Evolutionary conservation across 2,329 filamentous ascomycete genomes (phyloP), one percentile per base, ranked within the genome.

Genomic region (Calonectria ilicicola): DNA sequence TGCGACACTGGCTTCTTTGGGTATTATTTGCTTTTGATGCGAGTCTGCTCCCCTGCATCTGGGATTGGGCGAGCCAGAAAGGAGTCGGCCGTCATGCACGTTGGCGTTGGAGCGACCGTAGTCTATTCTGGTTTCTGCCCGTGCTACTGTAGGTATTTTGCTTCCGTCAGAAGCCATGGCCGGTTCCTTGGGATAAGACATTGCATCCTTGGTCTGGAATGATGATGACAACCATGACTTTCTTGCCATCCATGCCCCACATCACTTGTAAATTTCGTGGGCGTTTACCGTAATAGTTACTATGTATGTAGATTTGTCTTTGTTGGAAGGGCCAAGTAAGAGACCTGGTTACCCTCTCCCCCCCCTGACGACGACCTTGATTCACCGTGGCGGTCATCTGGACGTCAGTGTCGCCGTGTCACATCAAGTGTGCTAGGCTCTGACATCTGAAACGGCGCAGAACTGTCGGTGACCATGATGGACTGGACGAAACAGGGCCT

Each of bases 61-160:
- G 69, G 58, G 40, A 70, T 75, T 60, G 46, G 46, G 70, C 76
- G 69, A 40, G 51, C 44, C 29, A 42, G 23, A 38, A 56, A 60
- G 53, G 53, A 60, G 32, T 60, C 53, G 35, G 23, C 70, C 70
- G 72, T 79, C 72, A 77, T 77, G 74, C 72, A 75, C 58, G 53
- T 60, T 60, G 53, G 53, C 53, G 53, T 60, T 60, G 53, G 53
- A 60, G 53, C 35, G 53, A 60, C 53, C 47, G 53, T 62, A 60
- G 29, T 47, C 51, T 40, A 60, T 27, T 60, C 35, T 35, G 65
- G 17, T 49, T 62, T 62, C 32, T 35, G 32, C 32, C 32, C 32
- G 21, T 17, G 14, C 32, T n/a, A 26, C 42, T 26, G 26, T 68
- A 68, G 32, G 32, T 35, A 35, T 35, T 68, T 68, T 60, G 65